Percentiles rank a stretch among this genome's conserved stretches.
Evolutionary conservation across 2,329 filamentous ascomycete species (phyloP).

Genomic region (Beauveria brongniartii): DNA sequence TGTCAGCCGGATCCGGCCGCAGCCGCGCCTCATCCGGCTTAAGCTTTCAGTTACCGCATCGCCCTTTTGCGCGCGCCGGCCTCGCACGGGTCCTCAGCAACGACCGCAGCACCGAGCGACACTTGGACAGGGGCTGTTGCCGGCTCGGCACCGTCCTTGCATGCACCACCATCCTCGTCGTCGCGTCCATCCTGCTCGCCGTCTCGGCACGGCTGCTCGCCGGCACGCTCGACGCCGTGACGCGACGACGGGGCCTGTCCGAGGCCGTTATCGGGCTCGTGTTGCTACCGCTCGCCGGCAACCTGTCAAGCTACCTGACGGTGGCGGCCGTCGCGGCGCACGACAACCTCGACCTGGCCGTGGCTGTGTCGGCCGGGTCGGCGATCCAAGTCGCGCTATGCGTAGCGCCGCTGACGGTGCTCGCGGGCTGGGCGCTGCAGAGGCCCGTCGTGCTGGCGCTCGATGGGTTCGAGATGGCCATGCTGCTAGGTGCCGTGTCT

Average conservation of each 20-base stretch:
- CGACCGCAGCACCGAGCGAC: not conserved
- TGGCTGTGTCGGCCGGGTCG: conserved; percentile 48
- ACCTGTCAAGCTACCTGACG: conserved; percentile 50
- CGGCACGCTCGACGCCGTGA: conserved; percentile 48
- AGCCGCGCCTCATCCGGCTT: conserved; percentile 18
- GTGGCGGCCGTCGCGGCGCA: conserved; percentile 46
- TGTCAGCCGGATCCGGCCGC: conserved; percentile 18
- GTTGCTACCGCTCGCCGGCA: conserved; percentile 54
- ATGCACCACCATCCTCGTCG: conserved; percentile 41
- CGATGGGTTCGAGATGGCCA: conserved; percentile 66
- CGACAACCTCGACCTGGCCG: conserved; percentile 51
- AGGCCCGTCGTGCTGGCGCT: conserved; percentile 60
- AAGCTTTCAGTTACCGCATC: not conserved
- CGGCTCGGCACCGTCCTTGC: conserved; percentile 9
- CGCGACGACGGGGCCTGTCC: conserved; percentile 39
- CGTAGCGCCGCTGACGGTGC: conserved; percentile 50
- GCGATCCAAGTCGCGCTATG: conserved; percentile 56
- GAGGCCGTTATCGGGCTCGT: conserved; percentile 54
- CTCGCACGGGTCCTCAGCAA: conserved; percentile 3
- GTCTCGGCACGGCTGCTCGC: conserved; percentile 56
- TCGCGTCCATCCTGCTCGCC: conserved; percentile 48
- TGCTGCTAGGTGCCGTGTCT: conserved; percentile 61
- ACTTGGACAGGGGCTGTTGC: not conserved
- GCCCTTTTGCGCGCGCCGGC: conserved; percentile 2
- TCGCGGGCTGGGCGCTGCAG: conserved; percentile 50